A percentile compares a stretch with the other conserved stretches of the same genome.
phyloP scores from a whole-genome alignment of 106 monocot genomes.

The Platanthera zijinensis region DNA sequence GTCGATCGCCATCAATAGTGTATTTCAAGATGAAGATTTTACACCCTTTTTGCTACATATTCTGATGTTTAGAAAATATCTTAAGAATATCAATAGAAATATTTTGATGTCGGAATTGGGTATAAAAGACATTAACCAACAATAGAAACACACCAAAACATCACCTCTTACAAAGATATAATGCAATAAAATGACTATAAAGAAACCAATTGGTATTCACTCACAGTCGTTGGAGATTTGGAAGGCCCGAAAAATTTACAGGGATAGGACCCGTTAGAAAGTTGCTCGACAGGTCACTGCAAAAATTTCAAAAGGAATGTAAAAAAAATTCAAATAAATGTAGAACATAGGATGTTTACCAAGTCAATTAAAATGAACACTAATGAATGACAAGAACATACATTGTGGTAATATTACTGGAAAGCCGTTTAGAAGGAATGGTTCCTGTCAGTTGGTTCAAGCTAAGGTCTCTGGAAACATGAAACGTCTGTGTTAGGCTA shows the following conservation, averaged over 20 bases:
- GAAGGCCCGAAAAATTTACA: constrained; percentile 51
- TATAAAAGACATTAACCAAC: not conserved
- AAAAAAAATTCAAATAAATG: not conserved
- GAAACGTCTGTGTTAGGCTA: constrained; percentile 3
- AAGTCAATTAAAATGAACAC: not conserved
- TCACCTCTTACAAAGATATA: not conserved
- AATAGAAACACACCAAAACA: not conserved
- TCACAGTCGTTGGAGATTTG: constrained; percentile 73
- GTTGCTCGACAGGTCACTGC: constrained; percentile 72
- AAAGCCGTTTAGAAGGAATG: constrained; percentile 60
- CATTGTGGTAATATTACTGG: constrained; percentile 72
- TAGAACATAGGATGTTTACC: not conserved
- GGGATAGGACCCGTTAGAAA: constrained; percentile 61
- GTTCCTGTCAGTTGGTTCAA: constrained; percentile 55
- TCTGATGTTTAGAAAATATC: not conserved
- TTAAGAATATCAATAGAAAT: not conserved
- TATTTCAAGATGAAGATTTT: not conserved
- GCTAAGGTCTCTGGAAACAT: constrained; percentile 74
- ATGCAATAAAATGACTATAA: not conserved
- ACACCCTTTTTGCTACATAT: not conserved
- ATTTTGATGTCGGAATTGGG: not conserved
- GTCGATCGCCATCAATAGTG: too few species aligned
- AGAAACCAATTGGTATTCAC: constrained; percentile 11
- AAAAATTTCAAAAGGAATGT: constrained; percentile 12
- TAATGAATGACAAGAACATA: constrained; percentile 15